These are phyloP conservation scores for Paraconiothyrium sp. DNA, from an alignment of 2,329 filamentous ascomycete species.

Conservation along the genomic window DNA sequence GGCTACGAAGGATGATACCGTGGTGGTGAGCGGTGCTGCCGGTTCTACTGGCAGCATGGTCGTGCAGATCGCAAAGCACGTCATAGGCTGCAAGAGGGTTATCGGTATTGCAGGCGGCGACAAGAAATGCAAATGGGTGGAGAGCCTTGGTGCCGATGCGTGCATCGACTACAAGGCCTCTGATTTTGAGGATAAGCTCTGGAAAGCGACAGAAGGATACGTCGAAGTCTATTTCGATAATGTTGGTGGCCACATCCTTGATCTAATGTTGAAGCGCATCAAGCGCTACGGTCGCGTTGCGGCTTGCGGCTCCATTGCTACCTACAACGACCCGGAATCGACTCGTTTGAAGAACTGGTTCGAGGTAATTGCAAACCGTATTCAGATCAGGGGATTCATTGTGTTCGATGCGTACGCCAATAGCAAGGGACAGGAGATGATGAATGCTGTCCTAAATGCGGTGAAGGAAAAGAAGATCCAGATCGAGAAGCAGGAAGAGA, in stretches of 20 bases:
- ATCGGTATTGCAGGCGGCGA: conserved; percentile 64
- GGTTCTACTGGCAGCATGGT: conserved; percentile 80
- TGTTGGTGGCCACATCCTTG: conserved; percentile 60
- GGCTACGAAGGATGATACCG: conserved; percentile 72
- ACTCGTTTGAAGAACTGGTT: conserved; percentile 55
- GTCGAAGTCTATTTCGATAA: conserved; percentile 65
- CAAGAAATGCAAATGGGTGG: conserved; percentile 63
- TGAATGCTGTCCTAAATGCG: conserved; percentile 32
- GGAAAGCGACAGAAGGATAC: conserved; percentile 58
- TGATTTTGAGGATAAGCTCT: conserved; percentile 58
- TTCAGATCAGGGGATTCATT: conserved; percentile 57
- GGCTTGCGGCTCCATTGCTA: conserved; percentile 55
- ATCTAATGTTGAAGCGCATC: conserved; percentile 56
- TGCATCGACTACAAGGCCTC: conserved; percentile 65
- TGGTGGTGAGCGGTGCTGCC: conserved; percentile 80
- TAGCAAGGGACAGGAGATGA: conserved; percentile 39
- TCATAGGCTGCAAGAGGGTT: conserved; percentile 58
- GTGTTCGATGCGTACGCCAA: conserved; percentile 50
- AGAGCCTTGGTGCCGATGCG: conserved; percentile 61
- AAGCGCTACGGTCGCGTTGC: conserved; percentile 54
- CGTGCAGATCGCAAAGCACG: conserved; percentile 63
- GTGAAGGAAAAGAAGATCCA: conserved; percentile 58
- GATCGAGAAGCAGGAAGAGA: conserved; percentile 57
- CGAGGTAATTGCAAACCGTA: conserved; percentile 53
- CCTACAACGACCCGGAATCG: conserved; percentile 51